phyloP scores from a whole-genome alignment of 75 land plant genomes.

The Sequoia sempervirens region DNA sequence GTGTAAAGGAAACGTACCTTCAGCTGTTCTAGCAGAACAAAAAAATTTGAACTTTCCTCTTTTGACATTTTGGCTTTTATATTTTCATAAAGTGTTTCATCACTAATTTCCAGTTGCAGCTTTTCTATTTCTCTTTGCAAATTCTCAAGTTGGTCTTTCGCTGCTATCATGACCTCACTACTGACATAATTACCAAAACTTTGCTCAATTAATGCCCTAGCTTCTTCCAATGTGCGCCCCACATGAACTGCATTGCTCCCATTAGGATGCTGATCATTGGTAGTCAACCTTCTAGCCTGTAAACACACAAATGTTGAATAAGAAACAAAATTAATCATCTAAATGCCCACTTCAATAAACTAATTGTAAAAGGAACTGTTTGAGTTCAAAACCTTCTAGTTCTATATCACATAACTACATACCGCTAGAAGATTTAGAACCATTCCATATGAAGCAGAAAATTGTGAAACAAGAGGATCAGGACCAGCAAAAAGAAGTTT shows the following conservation, averaged over 20 bases:
- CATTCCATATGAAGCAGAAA: conserved; percentile 99
- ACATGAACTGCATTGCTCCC: conserved; percentile 31
- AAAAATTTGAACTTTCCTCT: conserved; percentile 54
- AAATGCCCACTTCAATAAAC: conserved; percentile 5
- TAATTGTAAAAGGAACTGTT: background rate
- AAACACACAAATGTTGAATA: background rate
- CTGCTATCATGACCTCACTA: conserved; percentile 86
- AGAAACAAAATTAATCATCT: background rate
- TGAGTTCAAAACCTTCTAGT: background rate
- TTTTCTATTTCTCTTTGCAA: conserved; percentile 55
- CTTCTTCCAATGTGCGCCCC: conserved; percentile 83
- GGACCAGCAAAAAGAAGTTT: conserved; percentile 81
- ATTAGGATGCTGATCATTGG: conserved; percentile 24
- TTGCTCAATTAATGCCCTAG: conserved; percentile 82
- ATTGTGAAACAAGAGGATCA: conserved; percentile 97
- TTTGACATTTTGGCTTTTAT: conserved; percentile 45
- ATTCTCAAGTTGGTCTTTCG: conserved; percentile 62
- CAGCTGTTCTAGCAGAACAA: conserved; percentile 51
- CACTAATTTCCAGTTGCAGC: conserved; percentile 44
- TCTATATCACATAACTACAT: conserved; percentile 10
- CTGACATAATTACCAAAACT: conserved; percentile 99
- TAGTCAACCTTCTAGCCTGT: conserved; percentile 65
- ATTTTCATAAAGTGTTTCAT: conserved; percentile 50
- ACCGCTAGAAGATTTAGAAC: conserved; percentile 91
- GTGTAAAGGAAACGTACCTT: conserved; percentile 26